Evolutionary conservation across 106 monocot species (phyloP).

Genomic region (Dendrobium huoshanense): DNA sequence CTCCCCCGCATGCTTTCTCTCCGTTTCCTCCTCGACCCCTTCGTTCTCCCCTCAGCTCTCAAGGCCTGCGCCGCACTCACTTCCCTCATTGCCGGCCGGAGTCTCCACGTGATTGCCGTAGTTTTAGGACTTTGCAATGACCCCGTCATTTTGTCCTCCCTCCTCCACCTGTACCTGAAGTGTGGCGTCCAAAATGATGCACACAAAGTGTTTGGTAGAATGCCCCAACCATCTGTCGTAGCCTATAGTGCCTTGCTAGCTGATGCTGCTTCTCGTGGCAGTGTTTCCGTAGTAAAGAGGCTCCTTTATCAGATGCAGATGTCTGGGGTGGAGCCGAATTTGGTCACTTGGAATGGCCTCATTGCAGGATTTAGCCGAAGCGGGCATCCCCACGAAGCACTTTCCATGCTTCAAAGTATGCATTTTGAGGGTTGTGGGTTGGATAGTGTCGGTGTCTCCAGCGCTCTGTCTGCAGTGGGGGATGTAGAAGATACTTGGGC

Average conservation of each 20-base stretch:
- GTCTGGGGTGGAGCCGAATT: slow-evolving; percentile 40
- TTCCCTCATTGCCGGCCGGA: slow-evolving; percentile 20
- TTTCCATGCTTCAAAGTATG: slow-evolving; percentile 30
- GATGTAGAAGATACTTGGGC: slow-evolving; percentile 24
- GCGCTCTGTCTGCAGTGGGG: slow-evolving; percentile 40
- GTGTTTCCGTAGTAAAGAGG: slow-evolving; percentile 7
- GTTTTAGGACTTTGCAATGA: slow-evolving; percentile 23
- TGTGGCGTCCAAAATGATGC: slow-evolving; percentile 30
- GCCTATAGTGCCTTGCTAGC: slow-evolving; percentile 53
- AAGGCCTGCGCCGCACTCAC: slow-evolving; percentile 32
- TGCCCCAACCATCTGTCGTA: slow-evolving; percentile 37
- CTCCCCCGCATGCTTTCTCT: slow-evolving; percentile 28
- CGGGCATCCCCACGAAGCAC: slow-evolving; percentile 24
- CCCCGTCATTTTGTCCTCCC: slow-evolving; percentile 52
- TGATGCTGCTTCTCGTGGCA: slow-evolving; percentile 24
- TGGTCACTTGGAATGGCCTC: slow-evolving; percentile 67
- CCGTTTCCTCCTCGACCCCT: slow-evolving; percentile 30
- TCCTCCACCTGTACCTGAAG: slow-evolving; percentile 56
- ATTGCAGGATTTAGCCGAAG: slow-evolving; percentile 52
- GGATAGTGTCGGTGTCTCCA: slow-evolving; percentile 44
- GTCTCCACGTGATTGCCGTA: slow-evolving; percentile 41
- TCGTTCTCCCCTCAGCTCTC: slow-evolving; percentile 54
- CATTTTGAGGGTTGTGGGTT: slow-evolving; percentile 31
- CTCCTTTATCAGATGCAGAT: slow-evolving; percentile 35
- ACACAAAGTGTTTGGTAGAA: slow-evolving; percentile 40